Evolutionary conservation across 108 stramenopile species (phyloP).

Genomic region (Nitzschia inconspicua): DNA sequence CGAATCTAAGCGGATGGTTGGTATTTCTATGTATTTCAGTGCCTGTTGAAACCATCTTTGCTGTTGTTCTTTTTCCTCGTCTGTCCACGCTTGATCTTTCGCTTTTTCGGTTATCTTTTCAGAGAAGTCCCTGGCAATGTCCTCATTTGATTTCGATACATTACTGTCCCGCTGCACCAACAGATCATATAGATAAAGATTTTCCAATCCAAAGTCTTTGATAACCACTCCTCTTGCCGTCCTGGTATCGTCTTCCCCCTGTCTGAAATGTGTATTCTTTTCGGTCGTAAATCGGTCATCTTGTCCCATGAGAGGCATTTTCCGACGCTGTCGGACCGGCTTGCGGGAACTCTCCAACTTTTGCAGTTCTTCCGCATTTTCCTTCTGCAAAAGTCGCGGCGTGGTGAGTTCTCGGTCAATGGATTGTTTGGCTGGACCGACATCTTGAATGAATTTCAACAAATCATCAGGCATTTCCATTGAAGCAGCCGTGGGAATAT

Average conservation of each 20-base stretch:
- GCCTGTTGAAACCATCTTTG: constrained; percentile 8
- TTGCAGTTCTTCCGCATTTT: constrained; percentile 13
- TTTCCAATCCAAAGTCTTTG: constrained; percentile 23
- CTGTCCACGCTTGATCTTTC: not conserved
- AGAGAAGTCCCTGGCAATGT: not conserved
- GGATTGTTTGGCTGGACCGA: constrained; percentile 24
- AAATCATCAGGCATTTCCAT: constrained; percentile 41
- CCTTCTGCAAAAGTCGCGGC: constrained; percentile 11
- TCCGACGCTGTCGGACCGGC: constrained; percentile 6
- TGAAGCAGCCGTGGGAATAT: not conserved
- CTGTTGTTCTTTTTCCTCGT: constrained; percentile 15
- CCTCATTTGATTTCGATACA: not conserved
- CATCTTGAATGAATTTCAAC: constrained; percentile 37
- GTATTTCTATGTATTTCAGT: constrained; percentile 17
- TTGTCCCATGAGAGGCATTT: constrained; percentile 36
- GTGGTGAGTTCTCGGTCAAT: constrained; percentile 29
- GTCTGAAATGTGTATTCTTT: constrained; percentile 38
- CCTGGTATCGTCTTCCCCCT: not conserved
- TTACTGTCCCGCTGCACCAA: not conserved
- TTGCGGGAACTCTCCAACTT: constrained; percentile 16
- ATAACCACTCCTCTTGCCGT: too few relatives aligned
- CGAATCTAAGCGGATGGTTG: constrained; percentile 26
- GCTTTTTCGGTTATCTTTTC: not conserved
- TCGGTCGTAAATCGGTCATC: constrained; percentile 26
- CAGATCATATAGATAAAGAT: constrained; percentile 16